Evolutionary conservation across 2,329 filamentous ascomycete genomes (phyloP), one percentile per base, ranked within the genome.

Genomic region (Lasiodiplodia citricola): DNA sequence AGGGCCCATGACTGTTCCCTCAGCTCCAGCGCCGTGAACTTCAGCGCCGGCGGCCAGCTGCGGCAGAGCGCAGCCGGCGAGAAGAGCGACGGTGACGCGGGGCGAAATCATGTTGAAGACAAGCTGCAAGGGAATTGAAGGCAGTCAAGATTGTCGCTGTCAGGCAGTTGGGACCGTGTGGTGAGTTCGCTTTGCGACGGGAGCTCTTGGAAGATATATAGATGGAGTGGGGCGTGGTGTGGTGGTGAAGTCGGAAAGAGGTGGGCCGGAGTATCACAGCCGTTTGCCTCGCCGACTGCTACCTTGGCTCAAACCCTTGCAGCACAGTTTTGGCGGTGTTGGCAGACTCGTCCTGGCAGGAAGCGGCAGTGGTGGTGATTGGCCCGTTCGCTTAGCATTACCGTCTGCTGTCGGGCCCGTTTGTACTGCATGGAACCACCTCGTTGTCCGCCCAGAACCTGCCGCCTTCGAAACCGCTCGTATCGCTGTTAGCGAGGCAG

Each of bases 1-100:
- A 8, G 87, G 87, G 13, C 87, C 87, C 84, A 87, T 87, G 6
- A 67, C 28, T 31, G 35, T 68, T n/a, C 75, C 76, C 54, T 75
- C 74, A 52, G 71, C 74, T n/a, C 72, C 74, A n/a, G 72, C 71
- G 35, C 75, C 75, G n/a, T 67, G 64, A 38, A 57, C 64, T 50
- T 56, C 64, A 31, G 66, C 56, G 31, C 35, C 55, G 7, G 31
- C 11, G 54, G 37, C 65, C 14, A 64, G 58, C 25, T 51, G 58
- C 18, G 37, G 28, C 21, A 63, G 47, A 31, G 60, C 60, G 60
- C 44, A 64, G 44, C 60, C n/a, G n/a, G 60, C 44, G 18, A 64
- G 47, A 1, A 64, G 54, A 44, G 37, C 16, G 16, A 25, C 18
- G 1, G 50, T 31, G 51, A 44, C 44, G 21, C 25, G 60, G 16